A percentile compares a stretch with the other conserved stretches of the same genome.
Evolutionary conservation across 352 stramenopile genomes (phyloP).

Genomic region (Globisporangium uncinulatum): DNA sequence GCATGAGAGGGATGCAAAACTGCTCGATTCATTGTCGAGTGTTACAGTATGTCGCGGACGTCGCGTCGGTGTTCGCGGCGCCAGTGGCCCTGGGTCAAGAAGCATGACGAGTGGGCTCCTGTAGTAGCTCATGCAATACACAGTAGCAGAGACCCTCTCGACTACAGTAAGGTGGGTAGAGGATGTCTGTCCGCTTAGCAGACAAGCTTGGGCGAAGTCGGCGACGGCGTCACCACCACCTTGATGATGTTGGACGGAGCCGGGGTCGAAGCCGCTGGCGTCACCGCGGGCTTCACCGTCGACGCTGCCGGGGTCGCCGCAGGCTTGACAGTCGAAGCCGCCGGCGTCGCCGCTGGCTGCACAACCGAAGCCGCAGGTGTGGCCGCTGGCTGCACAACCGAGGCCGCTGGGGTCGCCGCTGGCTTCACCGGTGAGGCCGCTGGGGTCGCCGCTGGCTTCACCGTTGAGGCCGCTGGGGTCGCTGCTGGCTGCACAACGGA

Average conservation of each 20-base stretch:
- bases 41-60: too few relatives aligned
- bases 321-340: background rate
- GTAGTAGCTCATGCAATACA: too few relatives aligned
- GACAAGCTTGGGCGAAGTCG: slow-evolving; percentile 15
- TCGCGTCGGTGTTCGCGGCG: too few relatives aligned
- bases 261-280: slow-evolving; percentile 6
- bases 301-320: slow-evolving; percentile 9
- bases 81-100: too few relatives aligned
- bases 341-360: slow-evolving; percentile 4
- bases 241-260: slow-evolving; percentile 2
- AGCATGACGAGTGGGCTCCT: too few relatives aligned
- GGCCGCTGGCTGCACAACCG: background rate
- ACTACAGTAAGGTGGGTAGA: too few relatives aligned
- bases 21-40: too few relatives aligned
- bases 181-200: slow-evolving; percentile 8
- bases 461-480: slow-evolving; percentile 1
- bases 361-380: background rate
- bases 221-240: slow-evolving; percentile 5
- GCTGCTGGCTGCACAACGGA: background rate
- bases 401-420: slow-evolving; percentile 2
- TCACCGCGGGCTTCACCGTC: slow-evolving; percentile 5
- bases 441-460: slow-evolving; percentile 3
- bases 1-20: too few relatives aligned
- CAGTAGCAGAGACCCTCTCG: background rate
- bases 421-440: background rate